These are phyloP conservation scores for Mycena sanguinolenta DNA, from an alignment of 768 basidiomycete species.

Conservation along the genomic window DNA sequence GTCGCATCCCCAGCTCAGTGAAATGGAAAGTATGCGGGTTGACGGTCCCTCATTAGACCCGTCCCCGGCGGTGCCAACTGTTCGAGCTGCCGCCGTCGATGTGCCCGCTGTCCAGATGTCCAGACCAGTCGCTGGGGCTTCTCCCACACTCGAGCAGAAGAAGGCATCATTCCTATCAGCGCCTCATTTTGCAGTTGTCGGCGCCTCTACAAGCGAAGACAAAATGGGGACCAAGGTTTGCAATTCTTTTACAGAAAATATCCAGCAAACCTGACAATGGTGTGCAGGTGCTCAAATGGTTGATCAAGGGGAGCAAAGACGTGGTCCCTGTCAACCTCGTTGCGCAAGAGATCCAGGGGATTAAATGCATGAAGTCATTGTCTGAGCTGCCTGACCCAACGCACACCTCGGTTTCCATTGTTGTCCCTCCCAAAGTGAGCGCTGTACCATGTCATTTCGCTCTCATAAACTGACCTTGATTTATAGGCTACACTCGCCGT, in stretches of 20 bases:
- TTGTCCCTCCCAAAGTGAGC: slow-evolving; percentile 64
- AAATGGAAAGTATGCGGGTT: too few relatives aligned
- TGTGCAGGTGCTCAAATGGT: slow-evolving; percentile 65
- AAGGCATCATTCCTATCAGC: slow-evolving; percentile 55
- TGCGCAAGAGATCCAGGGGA: slow-evolving; percentile 55
- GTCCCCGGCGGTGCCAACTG: not conserved
- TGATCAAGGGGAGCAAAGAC: slow-evolving; percentile 55
- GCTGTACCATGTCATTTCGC: not conserved
- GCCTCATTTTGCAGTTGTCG: slow-evolving; percentile 66
- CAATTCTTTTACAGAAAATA: not conserved
- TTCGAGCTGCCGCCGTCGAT: not conserved
- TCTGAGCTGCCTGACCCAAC: slow-evolving; percentile 57
- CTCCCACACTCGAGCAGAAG: slow-evolving; percentile 19
- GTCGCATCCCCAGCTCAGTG: too few relatives aligned
- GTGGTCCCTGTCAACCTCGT: slow-evolving; percentile 69
- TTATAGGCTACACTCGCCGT: slow-evolving; percentile 62
- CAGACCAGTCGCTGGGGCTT: not conserved
- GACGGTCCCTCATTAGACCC: not conserved
- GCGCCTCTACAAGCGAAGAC: slow-evolving; percentile 64
- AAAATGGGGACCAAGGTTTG: slow-evolving; percentile 48
- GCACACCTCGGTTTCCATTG: slow-evolving; percentile 59
- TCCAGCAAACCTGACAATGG: not conserved
- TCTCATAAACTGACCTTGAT: not conserved
- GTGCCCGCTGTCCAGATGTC: not conserved
- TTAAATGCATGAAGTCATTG: slow-evolving; percentile 55